These are phyloP conservation scores for Cyberlindnera japonica DNA, from an alignment of 805 yeast species.

Conservation along the genomic window DNA sequence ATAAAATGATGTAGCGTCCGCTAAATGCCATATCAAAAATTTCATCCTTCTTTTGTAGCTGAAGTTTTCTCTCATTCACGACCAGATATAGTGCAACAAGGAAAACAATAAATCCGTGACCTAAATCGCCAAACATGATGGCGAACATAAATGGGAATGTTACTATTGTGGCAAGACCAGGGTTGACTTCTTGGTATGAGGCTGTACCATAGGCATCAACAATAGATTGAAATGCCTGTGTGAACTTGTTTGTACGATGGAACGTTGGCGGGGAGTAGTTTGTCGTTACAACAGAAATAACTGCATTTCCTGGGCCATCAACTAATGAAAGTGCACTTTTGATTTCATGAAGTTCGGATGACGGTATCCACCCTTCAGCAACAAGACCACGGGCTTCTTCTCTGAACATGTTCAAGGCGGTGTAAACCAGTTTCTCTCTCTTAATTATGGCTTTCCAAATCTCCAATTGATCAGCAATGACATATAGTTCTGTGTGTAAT, in stretches of 20 bases:
- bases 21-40: conserved; percentile 93
- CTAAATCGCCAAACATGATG: conserved; percentile 97
- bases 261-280: conserved; percentile 88
- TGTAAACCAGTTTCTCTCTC: conserved; percentile 81
- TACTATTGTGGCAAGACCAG: conserved; percentile 90
- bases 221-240: conserved; percentile 87
- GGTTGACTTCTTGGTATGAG: conserved; percentile 90
- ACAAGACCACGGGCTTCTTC: conserved; percentile 82
- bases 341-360: conserved; percentile 64
- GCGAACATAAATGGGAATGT: conserved; percentile 99
- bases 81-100: conserved; percentile 71
- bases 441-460: conserved; percentile 67
- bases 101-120: conserved; percentile 86
- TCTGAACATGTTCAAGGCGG: conserved; percentile 75
- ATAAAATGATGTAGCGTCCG: conserved; percentile 84
- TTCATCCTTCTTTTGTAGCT: conserved; percentile 75
- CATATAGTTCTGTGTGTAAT: conserved; percentile 70
- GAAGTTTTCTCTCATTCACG: conserved; percentile 67
- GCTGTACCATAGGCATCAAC: conserved; percentile 96
- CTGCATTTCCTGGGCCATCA: conserved; percentile 33
- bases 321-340: conserved; percentile 61
- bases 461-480: conserved; percentile 69
- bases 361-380: conserved; percentile 97
- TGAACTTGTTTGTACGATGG: conserved; percentile 89
- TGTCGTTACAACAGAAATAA: conserved; percentile 56